Percentiles rank a stretch among this genome's conserved stretches.
Conservation (phyloP, 306 rosid genomes). For the Cicer cuneatum region DNA sequence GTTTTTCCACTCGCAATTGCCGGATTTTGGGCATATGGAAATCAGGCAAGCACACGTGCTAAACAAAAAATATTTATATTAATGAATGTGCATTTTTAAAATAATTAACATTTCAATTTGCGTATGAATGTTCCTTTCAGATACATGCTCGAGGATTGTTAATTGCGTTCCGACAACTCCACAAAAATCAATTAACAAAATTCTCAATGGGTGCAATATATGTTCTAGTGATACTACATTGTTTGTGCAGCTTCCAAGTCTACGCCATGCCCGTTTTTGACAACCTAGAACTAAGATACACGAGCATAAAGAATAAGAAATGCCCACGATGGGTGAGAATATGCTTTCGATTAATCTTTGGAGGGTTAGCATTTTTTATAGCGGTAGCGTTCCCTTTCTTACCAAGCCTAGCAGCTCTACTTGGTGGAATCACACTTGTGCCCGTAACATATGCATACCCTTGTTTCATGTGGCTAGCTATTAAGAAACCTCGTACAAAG, state of each 20-base stretch:
- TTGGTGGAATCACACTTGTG: conserved; percentile 60
- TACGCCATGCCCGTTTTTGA: conserved; percentile 70
- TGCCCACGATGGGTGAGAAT: conserved; percentile 52
- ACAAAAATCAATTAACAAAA: conserved; percentile 48
- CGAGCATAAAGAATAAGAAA: conserved; percentile 47
- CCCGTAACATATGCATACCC: conserved; percentile 76
- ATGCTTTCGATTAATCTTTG: conserved; percentile 54
- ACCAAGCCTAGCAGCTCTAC: conserved; percentile 52
- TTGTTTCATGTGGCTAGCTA: conserved; percentile 75
- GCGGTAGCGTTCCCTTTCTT: conserved; percentile 73
- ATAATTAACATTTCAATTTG: not conserved
- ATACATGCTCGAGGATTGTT: conserved; percentile 50
- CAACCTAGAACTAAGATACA: conserved; percentile 61
- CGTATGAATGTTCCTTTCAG: conserved; percentile 42
- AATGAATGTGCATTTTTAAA: not conserved
- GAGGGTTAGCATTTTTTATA: conserved; percentile 55
- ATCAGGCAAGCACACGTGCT: conserved; percentile 45
- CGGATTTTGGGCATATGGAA: conserved; percentile 81
- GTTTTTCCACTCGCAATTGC: conserved; percentile 62
- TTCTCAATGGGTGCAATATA: conserved; percentile 53
- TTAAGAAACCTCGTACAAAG: conserved; percentile 57
- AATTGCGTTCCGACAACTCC: conserved; percentile 51
- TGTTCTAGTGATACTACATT: conserved; percentile 47
- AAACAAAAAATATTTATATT: no score
- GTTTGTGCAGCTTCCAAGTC: conserved; percentile 62